Conservation (phyloP, 352 stramenopile genomes). For the Globisporangium lucens region DNA sequence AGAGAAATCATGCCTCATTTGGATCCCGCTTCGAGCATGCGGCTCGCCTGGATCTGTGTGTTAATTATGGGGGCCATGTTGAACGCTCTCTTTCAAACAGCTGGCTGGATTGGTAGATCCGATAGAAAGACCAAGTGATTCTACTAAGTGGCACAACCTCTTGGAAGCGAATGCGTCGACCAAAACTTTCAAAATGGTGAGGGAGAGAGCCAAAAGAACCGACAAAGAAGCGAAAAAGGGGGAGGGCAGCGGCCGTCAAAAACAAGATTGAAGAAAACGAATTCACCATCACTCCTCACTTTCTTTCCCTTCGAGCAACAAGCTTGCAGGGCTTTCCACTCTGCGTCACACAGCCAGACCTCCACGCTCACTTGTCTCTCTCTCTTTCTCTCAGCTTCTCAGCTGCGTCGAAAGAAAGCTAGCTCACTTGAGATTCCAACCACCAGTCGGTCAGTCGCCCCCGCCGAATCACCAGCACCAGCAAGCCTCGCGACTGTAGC, state of each 20-base stretch:
- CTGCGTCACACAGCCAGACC: not conserved
- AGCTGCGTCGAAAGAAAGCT: not conserved
- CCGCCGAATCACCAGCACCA: not conserved
- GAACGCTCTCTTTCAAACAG: not conserved
- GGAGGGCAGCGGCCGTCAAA: not conserved
- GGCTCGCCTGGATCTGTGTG: not conserved
- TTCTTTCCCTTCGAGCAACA: not conserved
- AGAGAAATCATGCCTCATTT: not conserved
- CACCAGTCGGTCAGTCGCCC: not conserved
- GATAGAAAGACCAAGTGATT: no score
- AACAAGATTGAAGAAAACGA: conserved; percentile 9
- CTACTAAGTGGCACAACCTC: no score
- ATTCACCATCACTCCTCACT: not conserved
- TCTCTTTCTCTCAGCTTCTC: not conserved
- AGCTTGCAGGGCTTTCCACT: not conserved
- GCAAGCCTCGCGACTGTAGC: not conserved
- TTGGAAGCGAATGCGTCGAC: not conserved
- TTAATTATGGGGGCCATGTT: not conserved
- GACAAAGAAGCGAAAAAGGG: not conserved
- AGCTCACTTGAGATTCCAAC: conserved; percentile 6
- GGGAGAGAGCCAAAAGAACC: conserved; percentile 5
- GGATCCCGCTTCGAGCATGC: not conserved
- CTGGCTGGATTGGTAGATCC: not conserved
- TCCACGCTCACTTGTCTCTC: not conserved
- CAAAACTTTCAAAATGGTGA: not conserved